Evolutionary conservation across 208 protist genomes (phyloP), one percentile per base, ranked within the genome.

Genomic region (Acanthamoeba healyi): DNA sequence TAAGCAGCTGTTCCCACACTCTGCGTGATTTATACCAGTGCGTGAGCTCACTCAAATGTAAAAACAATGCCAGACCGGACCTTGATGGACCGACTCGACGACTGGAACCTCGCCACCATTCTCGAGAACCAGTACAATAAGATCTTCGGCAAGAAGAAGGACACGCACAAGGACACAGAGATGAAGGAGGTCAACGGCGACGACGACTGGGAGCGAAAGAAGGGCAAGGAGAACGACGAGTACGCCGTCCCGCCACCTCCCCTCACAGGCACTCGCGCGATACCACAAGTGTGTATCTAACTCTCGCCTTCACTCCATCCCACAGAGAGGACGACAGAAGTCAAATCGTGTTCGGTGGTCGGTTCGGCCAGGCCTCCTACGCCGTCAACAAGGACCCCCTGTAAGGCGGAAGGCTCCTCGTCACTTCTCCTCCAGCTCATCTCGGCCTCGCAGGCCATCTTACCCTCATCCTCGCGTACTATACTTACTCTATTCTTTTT

Each of bases 211-310:
- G 81, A 56, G 54, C 26, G 51, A 29, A 89, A 56, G 49, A 65
- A 89, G 81, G 61, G 61, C 61, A 89, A 89, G 81, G 81, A 89
- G 54, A 89, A 51, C 81, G 81, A 65, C 36, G 29, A 51, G 77
- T 87, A 56, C 49, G 49, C n/a, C 32, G 29, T 26, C 36, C 14
- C 77, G n/a, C 36, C 77, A 14, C 36, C 12, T 12, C 9, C 44
- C 44, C 4, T 12, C 44, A 49, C 44, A 49, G 12, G 9, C 44
- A 49, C 34, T 40, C 34, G 34, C 34, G 63, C 29, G 9, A 32
- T 65, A 24, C 24, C 24, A 65, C 24, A 24, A 65, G 65, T 40
- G 65, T 19, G 70, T 63, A 1, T 61, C 54, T n/a, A 10, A 14
- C 19, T n/a, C 38, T 42, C 26, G 26, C 26, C 70, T 81, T 1